These are phyloP conservation scores for Xylaria flabelliformis DNA, from an alignment of 495 filamentous ascomycete genomes.

Conservation along the genomic window DNA sequence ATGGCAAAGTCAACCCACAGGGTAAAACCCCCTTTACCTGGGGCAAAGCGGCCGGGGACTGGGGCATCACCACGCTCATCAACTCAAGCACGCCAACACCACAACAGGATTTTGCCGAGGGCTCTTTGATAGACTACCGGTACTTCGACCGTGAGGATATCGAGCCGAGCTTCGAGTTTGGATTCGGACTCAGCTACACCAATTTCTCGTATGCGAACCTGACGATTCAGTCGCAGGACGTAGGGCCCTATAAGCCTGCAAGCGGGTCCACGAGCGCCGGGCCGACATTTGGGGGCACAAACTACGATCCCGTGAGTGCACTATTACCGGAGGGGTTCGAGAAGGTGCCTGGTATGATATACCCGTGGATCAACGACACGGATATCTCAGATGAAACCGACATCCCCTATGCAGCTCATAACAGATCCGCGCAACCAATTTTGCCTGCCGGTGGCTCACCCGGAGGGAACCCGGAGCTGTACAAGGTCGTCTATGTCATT, in stretches of 20 bases:
- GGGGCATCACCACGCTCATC: constrained; percentile 50
- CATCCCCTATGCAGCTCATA: constrained; percentile 64
- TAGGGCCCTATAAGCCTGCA: constrained; percentile 30
- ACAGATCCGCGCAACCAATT: constrained; percentile 71
- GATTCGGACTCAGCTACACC: constrained; percentile 58
- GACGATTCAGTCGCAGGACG: constrained; percentile 25
- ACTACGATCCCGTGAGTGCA: constrained; percentile 40
- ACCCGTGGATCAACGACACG: constrained; percentile 44
- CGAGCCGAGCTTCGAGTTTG: constrained; percentile 57
- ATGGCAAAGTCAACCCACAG: constrained; percentile 57
- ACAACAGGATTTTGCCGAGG: constrained; percentile 53
- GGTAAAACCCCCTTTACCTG: constrained; percentile 64
- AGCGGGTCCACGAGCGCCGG: constrained; percentile 39
- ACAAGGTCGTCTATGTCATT: constrained; percentile 53
- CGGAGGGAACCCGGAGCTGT: constrained; percentile 75
- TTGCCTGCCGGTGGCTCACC: constrained; percentile 71
- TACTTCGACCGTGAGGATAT: constrained; percentile 56
- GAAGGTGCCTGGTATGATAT: constrained; percentile 49
- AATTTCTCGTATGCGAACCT: constrained; percentile 48
- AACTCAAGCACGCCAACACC: constrained; percentile 39
- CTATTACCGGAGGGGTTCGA: constrained; percentile 45
- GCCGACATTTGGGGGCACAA: constrained; percentile 41
- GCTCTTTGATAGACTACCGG: constrained; percentile 60
- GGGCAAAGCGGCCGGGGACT: constrained; percentile 56
- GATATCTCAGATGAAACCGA: constrained; percentile 41